Percentiles rank a stretch among this genome's conserved stretches.
Conservation (phyloP, 2,329 filamentous ascomycete genomes). For the Teratosphaeria zuluensis region DNA sequence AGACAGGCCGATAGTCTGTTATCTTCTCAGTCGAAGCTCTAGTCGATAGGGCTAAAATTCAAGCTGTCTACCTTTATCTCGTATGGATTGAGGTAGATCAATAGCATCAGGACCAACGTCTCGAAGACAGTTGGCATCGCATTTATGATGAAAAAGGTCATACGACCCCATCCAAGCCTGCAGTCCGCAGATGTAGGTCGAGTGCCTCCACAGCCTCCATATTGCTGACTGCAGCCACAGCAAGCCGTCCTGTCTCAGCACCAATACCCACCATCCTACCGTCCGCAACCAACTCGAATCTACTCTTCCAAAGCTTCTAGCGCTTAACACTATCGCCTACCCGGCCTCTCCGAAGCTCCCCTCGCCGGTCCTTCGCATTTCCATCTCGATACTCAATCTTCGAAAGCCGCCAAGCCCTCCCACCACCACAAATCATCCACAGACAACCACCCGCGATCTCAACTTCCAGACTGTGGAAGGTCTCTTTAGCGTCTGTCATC, state of each 20-base stretch:
- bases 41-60: too few relatives aligned
- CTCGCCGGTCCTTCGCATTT: background rate
- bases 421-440: background rate
- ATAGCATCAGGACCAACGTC: too few relatives aligned
- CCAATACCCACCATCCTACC: background rate
- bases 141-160: background rate
- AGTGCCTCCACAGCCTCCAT: background rate
- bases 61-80: too few relatives aligned
- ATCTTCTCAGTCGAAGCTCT: too few relatives aligned
- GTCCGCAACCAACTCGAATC: background rate
- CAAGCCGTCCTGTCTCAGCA: background rate
- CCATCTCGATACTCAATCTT: background rate
- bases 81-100: too few relatives aligned
- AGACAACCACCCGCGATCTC: background rate
- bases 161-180: background rate
- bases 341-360: background rate
- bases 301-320: background rate
- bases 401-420: background rate
- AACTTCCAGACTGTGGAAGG: background rate
- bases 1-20: too few relatives aligned
- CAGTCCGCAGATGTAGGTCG: background rate
- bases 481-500: background rate
- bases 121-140: too few relatives aligned
- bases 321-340: background rate
- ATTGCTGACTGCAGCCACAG: background rate